phyloP scores from a whole-genome alignment of 257 asterid genomes.

The Ballota nigra region DNA sequence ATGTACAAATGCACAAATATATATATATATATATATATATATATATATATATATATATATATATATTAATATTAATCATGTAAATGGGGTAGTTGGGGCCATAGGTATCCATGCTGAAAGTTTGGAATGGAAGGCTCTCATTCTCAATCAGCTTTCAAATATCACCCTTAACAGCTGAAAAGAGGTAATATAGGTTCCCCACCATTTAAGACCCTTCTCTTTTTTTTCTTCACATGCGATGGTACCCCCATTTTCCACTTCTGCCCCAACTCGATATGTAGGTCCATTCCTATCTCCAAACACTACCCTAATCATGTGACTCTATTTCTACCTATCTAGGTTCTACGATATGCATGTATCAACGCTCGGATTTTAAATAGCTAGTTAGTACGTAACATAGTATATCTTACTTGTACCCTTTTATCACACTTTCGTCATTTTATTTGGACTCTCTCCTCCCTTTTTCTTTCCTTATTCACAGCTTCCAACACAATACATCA shows the following conservation, averaged over 20 bases:
- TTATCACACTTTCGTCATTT: too few relatives aligned
- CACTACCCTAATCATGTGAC: conserved; percentile 14
- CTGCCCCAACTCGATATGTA: conserved; percentile 23
- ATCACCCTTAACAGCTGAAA: conserved; percentile 9
- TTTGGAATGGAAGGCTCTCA: neutral
- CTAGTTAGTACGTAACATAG: too few relatives aligned
- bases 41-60: too few relatives aligned
- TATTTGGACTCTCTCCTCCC: too few relatives aligned
- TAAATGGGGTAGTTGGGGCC: neutral
- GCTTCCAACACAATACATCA: too few relatives aligned
- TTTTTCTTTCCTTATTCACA: too few relatives aligned
- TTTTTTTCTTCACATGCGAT: conserved; percentile 28
- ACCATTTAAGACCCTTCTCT: neutral
- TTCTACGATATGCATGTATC: neutral
- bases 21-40: too few relatives aligned
- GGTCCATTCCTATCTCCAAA: conserved; percentile 29
- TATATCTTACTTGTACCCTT: too few relatives aligned
- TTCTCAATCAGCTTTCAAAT: conserved; percentile 3
- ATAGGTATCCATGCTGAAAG: neutral
- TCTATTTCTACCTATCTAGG: neutral
- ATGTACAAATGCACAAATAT: too few relatives aligned
- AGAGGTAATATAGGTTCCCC: conserved; percentile 5
- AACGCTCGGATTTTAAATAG: too few relatives aligned
- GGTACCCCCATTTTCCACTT: conserved; percentile 26
- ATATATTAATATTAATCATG: too few relatives aligned